Conservation (phyloP, 202 grass and related monocot genomes). For the Eragrostis tef region DNA sequence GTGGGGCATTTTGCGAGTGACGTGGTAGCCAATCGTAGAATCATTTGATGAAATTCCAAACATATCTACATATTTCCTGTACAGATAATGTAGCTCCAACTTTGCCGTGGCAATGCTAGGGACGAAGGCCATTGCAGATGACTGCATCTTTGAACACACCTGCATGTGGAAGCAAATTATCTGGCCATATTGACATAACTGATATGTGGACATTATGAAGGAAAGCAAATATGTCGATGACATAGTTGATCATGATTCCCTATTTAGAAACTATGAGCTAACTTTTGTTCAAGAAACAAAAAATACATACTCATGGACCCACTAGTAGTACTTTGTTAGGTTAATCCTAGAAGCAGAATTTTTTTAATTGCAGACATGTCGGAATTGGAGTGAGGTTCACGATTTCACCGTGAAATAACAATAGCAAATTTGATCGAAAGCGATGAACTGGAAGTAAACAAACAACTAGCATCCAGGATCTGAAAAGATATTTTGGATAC, state of each 20-base stretch:
- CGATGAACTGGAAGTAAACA: background rate
- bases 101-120: constrained; percentile 21
- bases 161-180: constrained; percentile 28
- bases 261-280: background rate
- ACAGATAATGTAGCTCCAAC: constrained; percentile 43
- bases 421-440: background rate
- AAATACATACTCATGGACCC: too few relatives aligned
- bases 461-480: background rate
- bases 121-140: constrained; percentile 43
- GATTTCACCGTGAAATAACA: background rate
- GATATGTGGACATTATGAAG: background rate
- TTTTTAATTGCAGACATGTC: background rate
- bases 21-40: background rate
- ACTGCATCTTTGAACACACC: constrained; percentile 33
- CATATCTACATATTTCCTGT: constrained; percentile 37
- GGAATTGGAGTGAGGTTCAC: background rate
- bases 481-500: background rate
- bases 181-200: background rate
- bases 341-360: background rate
- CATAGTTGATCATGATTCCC: background rate
- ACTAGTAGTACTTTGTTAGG: background rate
- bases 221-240: background rate
- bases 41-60: constrained; percentile 40
- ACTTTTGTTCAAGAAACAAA: too few relatives aligned
- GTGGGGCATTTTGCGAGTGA: constrained; percentile 13